Evolutionary conservation across 2,329 filamentous ascomycete genomes (phyloP), one percentile per base, ranked within the genome.

Genomic region (Aspergillus awamori): DNA sequence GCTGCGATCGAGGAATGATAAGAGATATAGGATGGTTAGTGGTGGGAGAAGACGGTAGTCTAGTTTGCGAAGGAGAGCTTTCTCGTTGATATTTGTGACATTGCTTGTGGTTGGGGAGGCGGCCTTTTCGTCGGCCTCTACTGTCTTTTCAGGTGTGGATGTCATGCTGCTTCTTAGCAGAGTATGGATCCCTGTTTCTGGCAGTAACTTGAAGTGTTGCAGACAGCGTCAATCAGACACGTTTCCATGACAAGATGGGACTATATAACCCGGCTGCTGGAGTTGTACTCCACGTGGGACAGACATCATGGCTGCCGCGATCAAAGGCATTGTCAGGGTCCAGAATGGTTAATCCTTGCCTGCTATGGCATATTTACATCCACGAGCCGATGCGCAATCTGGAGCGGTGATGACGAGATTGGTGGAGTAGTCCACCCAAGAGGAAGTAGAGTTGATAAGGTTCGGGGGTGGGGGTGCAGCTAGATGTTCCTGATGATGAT

Each of bases 21-120:
- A 64, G 2, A 82, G 70, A 64, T 81, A 82, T 43, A 82, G 68
- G 7, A 81, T 59, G 1, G 77, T 79, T 47, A 82, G 61, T 0
- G 78, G 72, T 4, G 80, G 81, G 8, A 82, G 66, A 4, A 83
- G 69, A 8, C 71, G 73, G 39, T 72, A 69, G 62, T 83, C 81
- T 26, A 83, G 69, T 61, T 81, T 82, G 36, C 79, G 71, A 8
- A 81, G 63, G 5, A 81, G 60, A 2, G 74, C 66, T 58, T 73
- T 77, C 61, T 80, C 77, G 48, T 78, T 75, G 58, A 78, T 72
- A 4, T 60, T 64, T 11, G 63, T 48, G 17, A 43, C 1, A 17
- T n/a, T 43, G 39, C 39, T 20, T 20, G 39, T 36, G 33, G 1
- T 36, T 0, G 33, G 33, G 5, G 33, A 36, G 33, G 33, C 33